A percentile compares a stretch with the other conserved stretches of the same genome.
phyloP scores from a whole-genome alignment of 148 eudicot genomes.

The Diospyros lotus region DNA sequence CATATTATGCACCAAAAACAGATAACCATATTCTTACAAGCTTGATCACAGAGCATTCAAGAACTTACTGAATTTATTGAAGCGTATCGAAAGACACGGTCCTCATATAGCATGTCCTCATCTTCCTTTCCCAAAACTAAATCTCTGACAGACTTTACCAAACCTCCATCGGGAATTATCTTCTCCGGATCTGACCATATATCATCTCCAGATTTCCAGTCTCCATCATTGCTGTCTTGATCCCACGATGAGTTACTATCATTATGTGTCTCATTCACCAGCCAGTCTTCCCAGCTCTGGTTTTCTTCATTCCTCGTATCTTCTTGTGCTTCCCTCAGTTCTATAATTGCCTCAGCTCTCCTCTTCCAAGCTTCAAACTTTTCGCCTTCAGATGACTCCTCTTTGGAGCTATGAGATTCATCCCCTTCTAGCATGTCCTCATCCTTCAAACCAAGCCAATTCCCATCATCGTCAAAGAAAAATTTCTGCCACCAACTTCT shows the following conservation, averaged over 20 bases:
- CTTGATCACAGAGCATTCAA: not conserved
- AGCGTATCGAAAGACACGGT: constrained; percentile 84
- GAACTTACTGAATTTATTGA: constrained; percentile 74
- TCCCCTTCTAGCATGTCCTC: constrained; percentile 58
- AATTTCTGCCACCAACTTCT: constrained; percentile 85
- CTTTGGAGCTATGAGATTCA: constrained; percentile 23
- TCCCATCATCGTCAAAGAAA: constrained; percentile 75
- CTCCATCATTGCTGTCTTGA: constrained; percentile 31
- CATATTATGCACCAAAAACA: too few relatives aligned
- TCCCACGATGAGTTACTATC: constrained; percentile 30
- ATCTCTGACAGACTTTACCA: constrained; percentile 62
- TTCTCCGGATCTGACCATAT: constrained; percentile 46
- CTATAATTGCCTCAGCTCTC: constrained; percentile 88
- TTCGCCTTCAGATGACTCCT: constrained; percentile 49
- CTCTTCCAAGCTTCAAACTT: constrained; percentile 95
- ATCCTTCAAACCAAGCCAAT: constrained; percentile 84
- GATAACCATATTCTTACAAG: not conserved
- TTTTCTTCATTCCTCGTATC: constrained; percentile 74
- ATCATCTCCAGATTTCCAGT: constrained; percentile 35
- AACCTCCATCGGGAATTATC: constrained; percentile 60
- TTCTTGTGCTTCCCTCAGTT: constrained; percentile 86
- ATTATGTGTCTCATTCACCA: constrained; percentile 42
- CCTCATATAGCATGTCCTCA: constrained; percentile 81
- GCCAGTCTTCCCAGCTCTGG: constrained; percentile 97
- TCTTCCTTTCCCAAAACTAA: constrained; percentile 63